Evolutionary conservation across 345 rosid genomes (phyloP).

Genomic region (Lagerstroemia speciosa): DNA sequence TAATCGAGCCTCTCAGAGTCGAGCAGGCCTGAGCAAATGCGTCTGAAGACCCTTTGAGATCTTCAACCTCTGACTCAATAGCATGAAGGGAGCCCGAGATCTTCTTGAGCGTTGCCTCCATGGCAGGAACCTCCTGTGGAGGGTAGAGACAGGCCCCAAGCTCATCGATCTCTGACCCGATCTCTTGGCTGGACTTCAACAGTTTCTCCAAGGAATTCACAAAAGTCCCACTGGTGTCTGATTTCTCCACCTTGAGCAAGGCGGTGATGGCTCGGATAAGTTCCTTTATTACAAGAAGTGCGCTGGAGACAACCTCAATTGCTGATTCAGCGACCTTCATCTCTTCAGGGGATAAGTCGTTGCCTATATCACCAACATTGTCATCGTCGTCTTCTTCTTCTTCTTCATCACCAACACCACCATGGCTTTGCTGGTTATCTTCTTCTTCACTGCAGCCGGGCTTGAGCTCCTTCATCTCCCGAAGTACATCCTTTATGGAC

Average conservation of each 20-base stretch:
- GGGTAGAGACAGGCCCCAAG: conserved; percentile 85
- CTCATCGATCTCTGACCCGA: conserved; percentile 62
- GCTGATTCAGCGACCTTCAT: conserved; percentile 68
- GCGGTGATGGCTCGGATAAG: conserved; percentile 65
- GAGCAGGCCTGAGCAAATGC: conserved; percentile 41
- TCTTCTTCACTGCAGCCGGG: conserved; percentile 28
- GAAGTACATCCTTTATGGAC: conserved; percentile 83
- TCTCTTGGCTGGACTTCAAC: conserved; percentile 54
- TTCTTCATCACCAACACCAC: conserved; percentile 14
- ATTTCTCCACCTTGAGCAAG: conserved; percentile 59
- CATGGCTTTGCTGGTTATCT: conserved; percentile 14
- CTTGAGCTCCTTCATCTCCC: conserved; percentile 93
- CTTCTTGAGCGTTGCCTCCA: conserved; percentile 32
- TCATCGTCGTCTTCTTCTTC: conserved; percentile 18
- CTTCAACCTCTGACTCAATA: conserved; percentile 34
- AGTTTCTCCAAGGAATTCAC: conserved; percentile 65
- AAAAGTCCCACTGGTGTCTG: conserved; percentile 33
- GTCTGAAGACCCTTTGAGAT: conserved; percentile 35
- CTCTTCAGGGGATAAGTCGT: conserved; percentile 72
- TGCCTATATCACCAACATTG: conserved; percentile 51
- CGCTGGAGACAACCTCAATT: conserved; percentile 45
- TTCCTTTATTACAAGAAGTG: conserved; percentile 54
- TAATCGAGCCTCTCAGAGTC: conserved; percentile 32
- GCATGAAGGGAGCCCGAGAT: conserved; percentile 23
- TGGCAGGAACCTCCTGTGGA: conserved; percentile 56